Evolutionary conservation across 805 yeast species (phyloP).

Genomic region (Metschnikowia picachoensis): DNA sequence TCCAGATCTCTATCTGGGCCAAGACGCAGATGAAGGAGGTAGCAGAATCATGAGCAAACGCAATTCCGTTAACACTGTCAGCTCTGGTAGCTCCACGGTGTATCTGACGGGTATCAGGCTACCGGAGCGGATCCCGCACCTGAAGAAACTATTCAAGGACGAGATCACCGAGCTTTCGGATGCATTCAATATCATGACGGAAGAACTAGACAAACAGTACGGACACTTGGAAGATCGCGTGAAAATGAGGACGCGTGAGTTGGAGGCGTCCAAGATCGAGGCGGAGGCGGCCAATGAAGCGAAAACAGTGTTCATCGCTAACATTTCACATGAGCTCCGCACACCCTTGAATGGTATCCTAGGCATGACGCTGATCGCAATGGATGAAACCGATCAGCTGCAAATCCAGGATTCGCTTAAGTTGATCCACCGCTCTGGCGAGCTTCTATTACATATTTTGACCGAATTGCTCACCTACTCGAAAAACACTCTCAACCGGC

Average conservation of each 20-base stretch:
- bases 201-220: slow-evolving; percentile 81
- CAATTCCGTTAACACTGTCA: slow-evolving; percentile 25
- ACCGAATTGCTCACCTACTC: slow-evolving; percentile 90
- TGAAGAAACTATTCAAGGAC: slow-evolving; percentile 58
- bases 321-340: slow-evolving; percentile 88
- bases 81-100: slow-evolving; percentile 33
- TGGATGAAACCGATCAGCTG: slow-evolving; percentile 72
- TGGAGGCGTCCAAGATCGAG: slow-evolving; percentile 81
- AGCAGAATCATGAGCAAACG: slow-evolving; percentile 7
- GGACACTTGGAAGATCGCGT: slow-evolving; percentile 85
- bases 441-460: slow-evolving; percentile 77
- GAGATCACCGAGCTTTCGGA: slow-evolving; percentile 85
- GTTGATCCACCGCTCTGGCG: slow-evolving; percentile 88
- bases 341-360: slow-evolving; percentile 95
- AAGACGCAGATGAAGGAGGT: neutral
- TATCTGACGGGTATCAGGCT: slow-evolving; percentile 37
- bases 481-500: slow-evolving; percentile 81
- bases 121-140: slow-evolving; percentile 34
- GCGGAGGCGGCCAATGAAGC: slow-evolving; percentile 97
- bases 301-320: slow-evolving; percentile 88
- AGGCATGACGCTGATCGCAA: slow-evolving; percentile 92
- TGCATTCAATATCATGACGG: slow-evolving; percentile 89
- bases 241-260: slow-evolving; percentile 75
- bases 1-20: neutral
- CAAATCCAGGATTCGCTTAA: slow-evolving; percentile 73